Evolutionary conservation across 2,329 filamentous ascomycete genomes (phyloP), one percentile per base, ranked within the genome.

Genomic region (Volutella citrinella): DNA sequence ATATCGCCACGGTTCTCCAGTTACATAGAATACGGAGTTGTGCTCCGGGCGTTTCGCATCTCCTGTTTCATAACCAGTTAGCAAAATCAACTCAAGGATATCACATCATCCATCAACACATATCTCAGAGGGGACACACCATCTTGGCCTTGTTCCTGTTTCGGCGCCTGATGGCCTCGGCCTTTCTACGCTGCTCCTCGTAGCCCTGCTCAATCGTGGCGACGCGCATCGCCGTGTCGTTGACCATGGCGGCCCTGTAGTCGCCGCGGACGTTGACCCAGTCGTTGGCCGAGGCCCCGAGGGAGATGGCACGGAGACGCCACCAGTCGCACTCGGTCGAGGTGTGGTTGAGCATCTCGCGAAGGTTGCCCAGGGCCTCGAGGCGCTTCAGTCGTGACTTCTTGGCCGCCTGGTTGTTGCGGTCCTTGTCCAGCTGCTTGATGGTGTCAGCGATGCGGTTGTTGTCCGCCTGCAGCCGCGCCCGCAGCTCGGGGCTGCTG

Each of bases 321-420:
- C 56, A 53, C 51, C 51, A 62, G 32, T 42, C 34, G 11, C 46
- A 38, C 40, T 59, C 53, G 6, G 54, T 42, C 6, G 45, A 35
- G 21, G 46, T 39, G 4, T 48, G 44, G 23, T 54, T 47, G 12
- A 52, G 38, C 15, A 61, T 39, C 4, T 19, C 13, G 3, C 45
- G 47, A 7, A 47, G 45, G 10, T 48, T 39, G 0, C 34, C 28
- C 2, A 59, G 43, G 1, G 45, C 38, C 30, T 63, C 61, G 17
- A 56, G 34, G 1, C 61, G 51, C 14, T 51, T 44, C 14, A 53
- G 40, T 1, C 64, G 53, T 10, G 55, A 60, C 33, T 62, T 58
- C 42, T 59, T 61, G 16, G 64, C 64, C 1, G 64, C 59, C 21
- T 47, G 37, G 39, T 65, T 66, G 49, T 67, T 67, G 5, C 63